phyloP scores from a whole-genome alignment of 495 filamentous ascomycete species.

The Lepraria neglecta region DNA sequence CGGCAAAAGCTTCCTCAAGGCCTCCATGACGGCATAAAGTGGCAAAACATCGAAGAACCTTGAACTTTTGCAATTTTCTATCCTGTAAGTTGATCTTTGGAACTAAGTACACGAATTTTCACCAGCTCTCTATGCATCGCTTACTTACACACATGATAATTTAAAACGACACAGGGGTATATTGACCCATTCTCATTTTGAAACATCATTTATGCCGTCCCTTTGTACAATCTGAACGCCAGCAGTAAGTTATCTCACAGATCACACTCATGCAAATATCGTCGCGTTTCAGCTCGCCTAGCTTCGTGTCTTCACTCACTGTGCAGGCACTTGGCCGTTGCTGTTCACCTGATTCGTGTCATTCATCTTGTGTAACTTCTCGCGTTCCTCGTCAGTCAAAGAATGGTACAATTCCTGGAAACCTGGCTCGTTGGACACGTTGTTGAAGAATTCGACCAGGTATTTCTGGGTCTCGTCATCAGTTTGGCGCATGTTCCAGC shows the following conservation, averaged over 20 bases:
- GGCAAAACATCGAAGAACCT: too few relatives aligned
- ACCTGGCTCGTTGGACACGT: conserved; percentile 59
- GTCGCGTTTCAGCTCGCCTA: not conserved
- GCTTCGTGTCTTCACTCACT: not conserved
- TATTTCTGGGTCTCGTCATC: conserved; percentile 91
- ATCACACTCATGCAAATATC: not conserved
- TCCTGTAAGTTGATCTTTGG: too few relatives aligned
- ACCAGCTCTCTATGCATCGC: not conserved
- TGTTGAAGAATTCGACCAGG: conserved; percentile 73
- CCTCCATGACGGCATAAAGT: too few relatives aligned
- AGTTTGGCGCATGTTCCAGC: conserved; percentile 47
- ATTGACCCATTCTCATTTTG: not conserved
- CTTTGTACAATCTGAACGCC: conserved; percentile 8
- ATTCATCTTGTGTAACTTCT: conserved; percentile 49
- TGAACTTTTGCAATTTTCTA: too few relatives aligned
- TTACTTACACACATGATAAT: conserved; percentile 2
- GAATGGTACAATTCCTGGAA: conserved; percentile 69
- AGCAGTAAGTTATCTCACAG: not conserved
- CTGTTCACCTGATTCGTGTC: not conserved
- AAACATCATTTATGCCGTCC: conserved; percentile 6
- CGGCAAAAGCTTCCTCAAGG: too few relatives aligned
- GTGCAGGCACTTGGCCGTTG: not conserved
- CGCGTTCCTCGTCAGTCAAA: conserved; percentile 67
- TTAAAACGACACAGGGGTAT: conserved; percentile 5
- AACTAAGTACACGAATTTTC: not conserved